Base-by-base conservation (phyloP, 2,329 filamentous ascomycete species). In the Aspergillus niger region DNA sequence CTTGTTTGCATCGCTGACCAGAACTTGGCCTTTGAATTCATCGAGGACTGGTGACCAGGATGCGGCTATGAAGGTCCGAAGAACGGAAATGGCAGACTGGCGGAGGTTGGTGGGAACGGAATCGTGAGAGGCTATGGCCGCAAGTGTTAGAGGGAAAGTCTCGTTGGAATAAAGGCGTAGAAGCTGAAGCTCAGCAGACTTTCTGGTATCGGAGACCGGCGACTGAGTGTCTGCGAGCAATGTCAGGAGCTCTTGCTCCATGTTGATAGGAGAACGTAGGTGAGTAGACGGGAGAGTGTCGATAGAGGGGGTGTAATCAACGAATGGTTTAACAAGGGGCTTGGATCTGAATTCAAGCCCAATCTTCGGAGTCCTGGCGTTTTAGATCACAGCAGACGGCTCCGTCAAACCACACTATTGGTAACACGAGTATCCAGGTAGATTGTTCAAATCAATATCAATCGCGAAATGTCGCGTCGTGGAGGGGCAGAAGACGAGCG, bases 191-290 rank as follows among this genome's bases (percentile, higher is more conserved):
- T 99, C 95, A 69, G 95, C 95, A 75, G 91, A 87, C 75, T 91
- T 92, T 76, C 94, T 89, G 59, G 90, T 88, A 58, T 81, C 87
- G 76, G 94, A 89, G 61, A 88, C 86, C 62, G 90, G 72, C 65
- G 89, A 88, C 80, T 96, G 92, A 53, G 93, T 96, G 78, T 92
- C 91, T 71, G 89, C 87, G 66, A 99, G 88, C 76, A 98, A 85
- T 77, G 89, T 88, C 70, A 95, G 88, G 77, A 99, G 87, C 82
- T 96, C 89, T 80, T 96, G 89, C 85, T 97, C 93, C 92, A 97
- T 97, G 70, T 72, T 73, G 63, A 60, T 30, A 26, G 48, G 56
- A 48, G 39, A 52, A 50, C 57, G 51, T 49, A 43, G 44, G 49
- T 53, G 48, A 58, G 43, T 8, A 22, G 47, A 28, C 49, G 38